phyloP scores from a whole-genome alignment of 2,329 filamentous ascomycete species.

The Colletotrichum costaricense region DNA sequence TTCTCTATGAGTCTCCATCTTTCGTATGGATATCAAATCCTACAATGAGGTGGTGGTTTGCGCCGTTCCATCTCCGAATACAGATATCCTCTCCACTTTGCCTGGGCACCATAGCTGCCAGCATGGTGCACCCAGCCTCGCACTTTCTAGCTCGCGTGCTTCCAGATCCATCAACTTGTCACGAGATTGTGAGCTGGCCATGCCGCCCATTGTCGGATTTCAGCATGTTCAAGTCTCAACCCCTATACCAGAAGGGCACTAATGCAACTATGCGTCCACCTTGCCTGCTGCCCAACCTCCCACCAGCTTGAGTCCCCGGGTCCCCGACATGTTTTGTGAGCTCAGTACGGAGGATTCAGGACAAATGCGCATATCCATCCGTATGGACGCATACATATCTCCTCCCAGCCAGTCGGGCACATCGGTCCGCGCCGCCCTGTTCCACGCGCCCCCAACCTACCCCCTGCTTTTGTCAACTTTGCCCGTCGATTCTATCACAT shows the following conservation, averaged over 20 bases:
- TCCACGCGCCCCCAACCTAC: not conserved
- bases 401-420: not conserved
- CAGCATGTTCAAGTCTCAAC: not conserved
- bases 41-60: not conserved
- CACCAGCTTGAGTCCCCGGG: not conserved
- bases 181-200: not conserved
- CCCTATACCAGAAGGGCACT: not conserved
- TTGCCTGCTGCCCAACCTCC: conserved; percentile 6
- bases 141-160: not conserved
- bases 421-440: not conserved
- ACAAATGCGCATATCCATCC: too few relatives aligned
- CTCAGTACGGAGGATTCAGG: not conserved
- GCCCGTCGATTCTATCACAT: not conserved
- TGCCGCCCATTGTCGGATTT: not conserved
- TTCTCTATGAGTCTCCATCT: not conserved
- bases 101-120: not conserved
- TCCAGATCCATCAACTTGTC: not conserved
- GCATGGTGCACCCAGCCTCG: not conserved
- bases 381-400: not conserved
- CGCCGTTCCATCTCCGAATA: not conserved
- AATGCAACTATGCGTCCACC: conserved; percentile 2
- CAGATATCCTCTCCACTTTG: not conserved
- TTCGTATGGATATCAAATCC: too few relatives aligned
- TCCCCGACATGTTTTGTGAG: not conserved
- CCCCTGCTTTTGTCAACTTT: too few relatives aligned